Conservation (phyloP, 208 protist species). For the Leptomonas seymouri region DNA sequence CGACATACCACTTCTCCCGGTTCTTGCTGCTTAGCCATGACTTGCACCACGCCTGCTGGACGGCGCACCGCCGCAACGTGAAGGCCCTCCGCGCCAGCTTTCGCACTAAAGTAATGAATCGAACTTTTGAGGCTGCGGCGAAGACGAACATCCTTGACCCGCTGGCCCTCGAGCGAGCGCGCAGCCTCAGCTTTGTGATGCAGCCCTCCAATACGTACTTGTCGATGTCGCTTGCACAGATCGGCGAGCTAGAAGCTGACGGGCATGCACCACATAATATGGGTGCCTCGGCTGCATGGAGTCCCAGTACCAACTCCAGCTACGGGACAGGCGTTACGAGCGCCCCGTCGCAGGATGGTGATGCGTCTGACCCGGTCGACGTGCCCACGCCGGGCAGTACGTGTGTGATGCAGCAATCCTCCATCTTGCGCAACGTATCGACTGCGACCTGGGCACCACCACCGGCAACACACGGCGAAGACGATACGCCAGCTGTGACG, state of each 20-base stretch:
- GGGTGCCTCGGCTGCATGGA: not conserved
- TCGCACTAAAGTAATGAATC: constrained; percentile 29
- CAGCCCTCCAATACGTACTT: not conserved
- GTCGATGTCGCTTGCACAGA: constrained; percentile 2
- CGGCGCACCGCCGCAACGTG: constrained; percentile 37
- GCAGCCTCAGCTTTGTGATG: constrained; percentile 9
- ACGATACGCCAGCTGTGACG: constrained; percentile 1
- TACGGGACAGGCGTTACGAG: not conserved
- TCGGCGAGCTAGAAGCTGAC: not conserved
- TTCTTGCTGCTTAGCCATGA: constrained; percentile 40
- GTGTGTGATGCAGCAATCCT: not conserved
- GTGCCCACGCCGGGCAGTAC: not conserved
- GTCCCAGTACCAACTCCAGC: not conserved
- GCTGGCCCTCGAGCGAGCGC: constrained; percentile 12
- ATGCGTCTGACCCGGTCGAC: not conserved
- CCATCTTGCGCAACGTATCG: not conserved
- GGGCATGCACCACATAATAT: too few species aligned
- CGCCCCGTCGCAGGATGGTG: not conserved
- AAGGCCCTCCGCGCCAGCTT: constrained; percentile 39
- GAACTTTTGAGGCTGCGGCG: constrained; percentile 26
- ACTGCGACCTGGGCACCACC: not conserved
- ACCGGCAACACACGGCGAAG: not conserved
- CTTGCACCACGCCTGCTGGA: constrained; percentile 37
- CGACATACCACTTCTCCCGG: constrained; percentile 42
- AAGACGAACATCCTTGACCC: constrained; percentile 5